These are phyloP conservation scores for Boletales sp. DNA, from an alignment of 768 basidiomycete genomes.

Conservation along the genomic window DNA sequence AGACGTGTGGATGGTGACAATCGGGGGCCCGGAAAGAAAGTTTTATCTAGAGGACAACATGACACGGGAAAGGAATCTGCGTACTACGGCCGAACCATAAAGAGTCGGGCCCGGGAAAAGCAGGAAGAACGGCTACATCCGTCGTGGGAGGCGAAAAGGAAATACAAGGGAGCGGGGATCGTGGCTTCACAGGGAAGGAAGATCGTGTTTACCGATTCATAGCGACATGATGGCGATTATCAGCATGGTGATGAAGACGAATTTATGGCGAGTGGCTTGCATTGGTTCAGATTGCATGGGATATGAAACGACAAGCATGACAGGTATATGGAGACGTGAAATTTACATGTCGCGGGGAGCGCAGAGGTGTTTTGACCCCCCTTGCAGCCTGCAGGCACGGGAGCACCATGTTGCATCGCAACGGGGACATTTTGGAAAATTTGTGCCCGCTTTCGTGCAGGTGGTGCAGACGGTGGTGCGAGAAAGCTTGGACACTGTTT, in stretches of 20 bases:
- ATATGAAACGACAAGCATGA: background rate
- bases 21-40: conserved; percentile 18
- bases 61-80: background rate
- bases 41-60: background rate
- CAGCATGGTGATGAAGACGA: background rate
- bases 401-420: conserved; percentile 65
- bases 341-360: conserved; percentile 1
- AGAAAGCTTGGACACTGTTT: conserved; percentile 51
- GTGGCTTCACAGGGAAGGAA: conserved; percentile 78
- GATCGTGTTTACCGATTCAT: conserved; percentile 52
- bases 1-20: conserved; percentile 1
- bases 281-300: background rate
- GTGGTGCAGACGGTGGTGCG: conserved; percentile 42
- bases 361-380: conserved; percentile 52
- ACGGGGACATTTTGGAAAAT: conserved; percentile 60
- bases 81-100: no score
- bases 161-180: conserved; percentile 62
- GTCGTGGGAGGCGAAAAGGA: conserved; percentile 94
- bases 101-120: background rate
- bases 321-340: no score
- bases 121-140: conserved; percentile 64
- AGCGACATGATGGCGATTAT: background rate
- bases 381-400: conserved; percentile 52
- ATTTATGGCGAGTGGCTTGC: no score
- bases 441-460: conserved; percentile 49